Base-by-base conservation (phyloP, 805 yeast genomes). In the Starmerella stellata region DNA sequence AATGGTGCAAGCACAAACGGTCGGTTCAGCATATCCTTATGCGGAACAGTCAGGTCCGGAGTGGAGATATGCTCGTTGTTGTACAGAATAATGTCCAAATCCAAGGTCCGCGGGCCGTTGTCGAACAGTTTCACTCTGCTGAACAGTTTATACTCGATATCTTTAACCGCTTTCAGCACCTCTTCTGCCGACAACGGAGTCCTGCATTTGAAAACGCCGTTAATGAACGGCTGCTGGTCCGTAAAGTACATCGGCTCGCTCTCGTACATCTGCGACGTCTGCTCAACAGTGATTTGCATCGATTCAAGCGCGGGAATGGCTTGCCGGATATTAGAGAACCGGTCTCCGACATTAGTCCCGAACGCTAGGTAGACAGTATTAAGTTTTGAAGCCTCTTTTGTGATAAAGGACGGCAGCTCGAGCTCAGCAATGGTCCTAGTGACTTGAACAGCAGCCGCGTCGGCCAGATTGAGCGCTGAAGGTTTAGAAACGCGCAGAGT, bases 41-140 rank as follows among this genome's bases (percentile, higher is more conserved):
- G 99, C 0, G 98, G 99, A 11, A 90, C 65, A 21, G 68, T 69
- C 49, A 90, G 66, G 28, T 71, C 66, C 0, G 66, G 61, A 1
- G 68, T 61, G 53, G 75, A 76, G 34, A 78, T 44, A 8, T 74
- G 63, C n/a, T 51, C 46, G 36, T 59, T 54, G 51, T 74, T 90
- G 53, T 73, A 87, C 18, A 87, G 59, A 13, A 87, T 48, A 13
- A 90, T 80, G 57, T 90, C 99, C 36, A 90, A 64, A 53, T 90
- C 99, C 38, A 90, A 78, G 11, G 80, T 61, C 41, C 99, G 65
- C 7, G 99, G 98, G 0, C 98, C 95, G 55, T 90, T 90, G 13
- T 78, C 85, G 47, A 81, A 66, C 32, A 72, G 60, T 54, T 90
- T 90, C 18, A 75, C 75, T 32, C 99, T 63, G 4, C 69, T 63